Evolutionary conservation across 768 basidiomycete species (phyloP), one percentile per base, ranked within the genome.

Genomic region (Trametes maxima): DNA sequence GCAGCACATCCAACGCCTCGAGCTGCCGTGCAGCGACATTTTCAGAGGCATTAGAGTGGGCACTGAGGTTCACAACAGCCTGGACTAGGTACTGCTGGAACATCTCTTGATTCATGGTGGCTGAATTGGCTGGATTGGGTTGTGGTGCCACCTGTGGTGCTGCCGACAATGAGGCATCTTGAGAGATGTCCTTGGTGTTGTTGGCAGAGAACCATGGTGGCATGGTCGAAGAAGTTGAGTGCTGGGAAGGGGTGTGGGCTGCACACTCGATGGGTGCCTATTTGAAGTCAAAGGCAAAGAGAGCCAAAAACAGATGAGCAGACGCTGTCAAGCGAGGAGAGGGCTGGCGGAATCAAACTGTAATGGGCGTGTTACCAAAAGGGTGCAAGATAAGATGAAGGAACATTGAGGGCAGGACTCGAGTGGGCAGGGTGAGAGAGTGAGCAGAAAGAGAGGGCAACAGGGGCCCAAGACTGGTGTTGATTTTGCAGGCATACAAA

Each of bases 41-140:
- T 24, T 47, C 46, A 8, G 46, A 13, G 21, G 46, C 46, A 4
- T 21, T 21, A 7, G 46, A 10, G 16, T 22, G 22, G 16, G 46
- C 13, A 24, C 46, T 22, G 10, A 47, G 46, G 22, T 47, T 47
- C 16, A 47, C 46, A 8, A 47, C 46, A 21, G 46, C 46, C 22
- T 47, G 46, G 5, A 47, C 46, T 10, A 47, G 46, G 21, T 22
- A 47, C 46, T 21, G n/a, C 22, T 47, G 46, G 22, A 47, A 47
- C 16, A 22, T 47, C 6, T 24, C 46, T 10, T 21, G 19, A 22
- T 35, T 67, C 67, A 73, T 47, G 4, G 19, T 24, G 46, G 22
- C 14, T 14, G 37, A 14, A 39, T 39, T 14, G 37, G 37, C 7
- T 39, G 37, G 37, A 39, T 39, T 14, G 37, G 37, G 37, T 39